Evolutionary conservation across 2,329 filamentous ascomycete species (phyloP).

Genomic region (Magnaporthiopsis poae): DNA sequence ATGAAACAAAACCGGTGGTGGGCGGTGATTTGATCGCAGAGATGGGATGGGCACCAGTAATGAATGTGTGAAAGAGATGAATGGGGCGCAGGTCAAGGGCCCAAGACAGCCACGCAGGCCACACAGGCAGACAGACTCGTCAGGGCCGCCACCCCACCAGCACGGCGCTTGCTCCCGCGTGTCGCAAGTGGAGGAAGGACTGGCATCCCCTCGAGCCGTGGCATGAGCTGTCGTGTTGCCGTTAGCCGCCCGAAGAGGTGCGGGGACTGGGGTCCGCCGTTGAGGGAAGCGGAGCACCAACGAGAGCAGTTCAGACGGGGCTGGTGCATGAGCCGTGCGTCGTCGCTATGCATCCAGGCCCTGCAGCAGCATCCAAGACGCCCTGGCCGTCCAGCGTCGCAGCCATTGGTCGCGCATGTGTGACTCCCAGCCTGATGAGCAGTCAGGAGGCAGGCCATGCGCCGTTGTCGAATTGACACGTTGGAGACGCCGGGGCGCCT

Average conservation of each 20-base stretch:
- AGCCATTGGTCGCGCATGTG: not conserved
- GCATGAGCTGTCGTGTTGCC: not conserved
- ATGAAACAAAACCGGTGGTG: not conserved
- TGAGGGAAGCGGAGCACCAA: not conserved
- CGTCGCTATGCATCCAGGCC: not conserved
- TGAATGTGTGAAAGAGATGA: not conserved
- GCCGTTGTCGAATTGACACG: not conserved
- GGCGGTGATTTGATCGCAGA: not conserved
- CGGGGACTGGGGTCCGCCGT: not conserved
- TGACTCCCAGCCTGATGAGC: not conserved
- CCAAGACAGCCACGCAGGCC: not conserved
- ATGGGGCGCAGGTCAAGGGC: not conserved
- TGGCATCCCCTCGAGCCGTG: not conserved
- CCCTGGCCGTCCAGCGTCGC: not conserved
- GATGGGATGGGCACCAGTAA: not conserved
- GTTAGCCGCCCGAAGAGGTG: not conserved
- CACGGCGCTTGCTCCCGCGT: not conserved
- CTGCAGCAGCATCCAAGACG: not conserved
- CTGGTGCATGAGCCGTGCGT: not conserved
- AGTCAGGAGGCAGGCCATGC: not conserved
- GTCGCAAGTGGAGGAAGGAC: not conserved
- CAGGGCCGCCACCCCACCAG: not conserved
- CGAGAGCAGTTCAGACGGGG: not conserved
- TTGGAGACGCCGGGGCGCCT: not conserved
- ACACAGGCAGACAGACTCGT: not conserved